Base-by-base conservation (phyloP, 768 basidiomycete species). In the Tulasnella sp. region DNA sequence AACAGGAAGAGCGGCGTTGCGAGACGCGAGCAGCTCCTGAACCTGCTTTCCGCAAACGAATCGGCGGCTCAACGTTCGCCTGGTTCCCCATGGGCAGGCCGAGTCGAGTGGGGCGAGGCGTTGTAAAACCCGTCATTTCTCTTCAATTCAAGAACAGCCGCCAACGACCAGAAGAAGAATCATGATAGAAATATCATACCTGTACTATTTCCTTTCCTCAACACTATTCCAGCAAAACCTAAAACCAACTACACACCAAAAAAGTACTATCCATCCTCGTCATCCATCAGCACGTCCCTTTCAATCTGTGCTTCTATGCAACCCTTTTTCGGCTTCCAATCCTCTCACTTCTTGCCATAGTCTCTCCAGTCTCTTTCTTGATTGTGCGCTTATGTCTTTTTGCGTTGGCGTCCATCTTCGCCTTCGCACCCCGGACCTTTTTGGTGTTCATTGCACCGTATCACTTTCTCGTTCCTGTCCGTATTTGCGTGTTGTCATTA, bases 101-200 rank as follows among this genome's bases (percentile, higher is more conserved):
- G 73, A 55, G 73, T 74, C 32, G 73, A 74, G 73, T 74, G 73
- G 73, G 73, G 73, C 29, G 44, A 74, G 46, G 73, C 73, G 39
- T 55, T 74, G 73, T 74, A 23, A 48, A 48, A 46, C 10, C 4
- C 23, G 5, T 51, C 51, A 6, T 51, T 35, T 29, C 15, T 67
- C 61, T 67, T 29, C 61, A 32, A 29, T 67, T 67, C 61, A 51
- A 51, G 23, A 16, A 67, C 61, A 35, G 61, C 61, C 29, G 13
- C 32, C 61, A 67, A 67, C 61, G 61, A 67, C 26, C 61, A 20
- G 23, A 20, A 67, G n/a, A 55, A 35, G 35, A n/a, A n/a, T 29
- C 55, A 35, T 67, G 61, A 67, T 67, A 67, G 61, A 67, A 67
- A 67, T 67, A 67, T 67, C 61, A 67, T 67, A 67, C 61, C 32